Conservation (phyloP, 495 filamentous ascomycete species). For the Alectoria sarmentosa region DNA sequence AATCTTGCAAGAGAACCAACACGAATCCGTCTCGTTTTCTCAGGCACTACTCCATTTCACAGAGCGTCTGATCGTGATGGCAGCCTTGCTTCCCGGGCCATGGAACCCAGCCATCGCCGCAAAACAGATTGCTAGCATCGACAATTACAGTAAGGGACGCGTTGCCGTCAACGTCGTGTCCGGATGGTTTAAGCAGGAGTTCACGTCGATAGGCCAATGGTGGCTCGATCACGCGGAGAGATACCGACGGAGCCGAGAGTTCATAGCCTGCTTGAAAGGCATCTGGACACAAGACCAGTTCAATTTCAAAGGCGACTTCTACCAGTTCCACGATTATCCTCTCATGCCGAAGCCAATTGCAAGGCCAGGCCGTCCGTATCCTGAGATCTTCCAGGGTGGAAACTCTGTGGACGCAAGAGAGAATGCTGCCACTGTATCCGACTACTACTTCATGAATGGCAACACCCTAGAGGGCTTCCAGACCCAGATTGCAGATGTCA, state of each 20-base stretch:
- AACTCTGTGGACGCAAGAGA: slow-evolving; percentile 41
- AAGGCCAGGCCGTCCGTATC: slow-evolving; percentile 34
- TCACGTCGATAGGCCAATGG: slow-evolving; percentile 44
- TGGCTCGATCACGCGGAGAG: slow-evolving; percentile 46
- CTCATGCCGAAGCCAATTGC: slow-evolving; percentile 39
- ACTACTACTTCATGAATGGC: slow-evolving; percentile 48
- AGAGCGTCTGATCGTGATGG: slow-evolving; percentile 39
- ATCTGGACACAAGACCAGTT: slow-evolving; percentile 44
- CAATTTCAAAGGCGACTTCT: slow-evolving; percentile 41
- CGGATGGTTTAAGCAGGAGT: slow-evolving; percentile 46
- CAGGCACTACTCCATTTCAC: slow-evolving; percentile 41
- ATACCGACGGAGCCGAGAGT: slow-evolving; percentile 41
- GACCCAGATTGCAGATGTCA: slow-evolving; percentile 40
- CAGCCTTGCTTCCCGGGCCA: slow-evolving; percentile 42
- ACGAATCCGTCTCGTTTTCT: slow-evolving; percentile 44
- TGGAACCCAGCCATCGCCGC: slow-evolving; percentile 45
- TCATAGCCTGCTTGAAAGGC: slow-evolving; percentile 40
- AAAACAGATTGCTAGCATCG: slow-evolving; percentile 45
- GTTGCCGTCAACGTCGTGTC: slow-evolving; percentile 44
- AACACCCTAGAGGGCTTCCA: slow-evolving; percentile 44
- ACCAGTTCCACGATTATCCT: slow-evolving; percentile 43
- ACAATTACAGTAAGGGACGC: slow-evolving; percentile 40
- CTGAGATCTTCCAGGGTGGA: slow-evolving; percentile 44
- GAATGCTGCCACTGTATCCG: slow-evolving; percentile 37
- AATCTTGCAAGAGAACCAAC: slow-evolving; percentile 32